Evolutionary conservation across 495 filamentous ascomycete species (phyloP).

Genomic region (Hypoxylon crocopeplum): DNA sequence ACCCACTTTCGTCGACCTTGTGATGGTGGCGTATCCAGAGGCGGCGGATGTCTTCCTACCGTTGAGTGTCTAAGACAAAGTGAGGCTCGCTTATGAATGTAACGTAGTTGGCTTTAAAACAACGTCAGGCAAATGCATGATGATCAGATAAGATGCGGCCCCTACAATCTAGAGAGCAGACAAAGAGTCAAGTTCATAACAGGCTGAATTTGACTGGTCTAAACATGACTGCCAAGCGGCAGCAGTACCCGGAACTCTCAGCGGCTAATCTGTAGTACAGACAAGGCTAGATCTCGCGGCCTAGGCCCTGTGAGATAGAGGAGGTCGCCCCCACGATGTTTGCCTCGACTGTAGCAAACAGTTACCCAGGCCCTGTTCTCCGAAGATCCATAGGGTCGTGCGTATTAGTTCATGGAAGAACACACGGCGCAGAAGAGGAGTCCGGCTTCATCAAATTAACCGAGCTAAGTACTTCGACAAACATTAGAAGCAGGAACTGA

Average conservation of each 20-base stretch:
- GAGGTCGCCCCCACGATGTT: not conserved
- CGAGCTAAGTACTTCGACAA: too few relatives aligned
- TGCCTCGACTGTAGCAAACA: too few relatives aligned
- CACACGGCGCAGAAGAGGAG: too few relatives aligned
- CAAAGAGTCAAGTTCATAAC: not conserved
- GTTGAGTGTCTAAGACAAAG: slow-evolving; percentile 20
- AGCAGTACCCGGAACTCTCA: slow-evolving; percentile 1
- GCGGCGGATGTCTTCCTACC: not conserved
- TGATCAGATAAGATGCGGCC: slow-evolving; percentile 14
- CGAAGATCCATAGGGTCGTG: too few relatives aligned
- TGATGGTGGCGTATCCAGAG: too few relatives aligned
- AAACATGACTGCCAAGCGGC: not conserved
- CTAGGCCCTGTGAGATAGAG: not conserved
- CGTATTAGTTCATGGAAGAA: too few relatives aligned
- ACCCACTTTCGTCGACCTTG: too few relatives aligned
- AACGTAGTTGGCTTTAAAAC: slow-evolving; percentile 24
- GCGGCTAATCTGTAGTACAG: slow-evolving; percentile 16
- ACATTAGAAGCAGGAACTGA: too few relatives aligned
- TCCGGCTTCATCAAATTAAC: too few relatives aligned
- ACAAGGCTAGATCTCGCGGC: not conserved
- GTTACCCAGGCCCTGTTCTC: too few relatives aligned
- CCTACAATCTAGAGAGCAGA: not conserved
- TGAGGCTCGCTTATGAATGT: slow-evolving; percentile 31
- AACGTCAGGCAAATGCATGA: slow-evolving; percentile 22
- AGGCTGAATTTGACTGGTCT: slow-evolving; percentile 17